Base-by-base conservation (phyloP, 2,329 filamentous ascomycete species). In the Pestalotiopsis fici region DNA sequence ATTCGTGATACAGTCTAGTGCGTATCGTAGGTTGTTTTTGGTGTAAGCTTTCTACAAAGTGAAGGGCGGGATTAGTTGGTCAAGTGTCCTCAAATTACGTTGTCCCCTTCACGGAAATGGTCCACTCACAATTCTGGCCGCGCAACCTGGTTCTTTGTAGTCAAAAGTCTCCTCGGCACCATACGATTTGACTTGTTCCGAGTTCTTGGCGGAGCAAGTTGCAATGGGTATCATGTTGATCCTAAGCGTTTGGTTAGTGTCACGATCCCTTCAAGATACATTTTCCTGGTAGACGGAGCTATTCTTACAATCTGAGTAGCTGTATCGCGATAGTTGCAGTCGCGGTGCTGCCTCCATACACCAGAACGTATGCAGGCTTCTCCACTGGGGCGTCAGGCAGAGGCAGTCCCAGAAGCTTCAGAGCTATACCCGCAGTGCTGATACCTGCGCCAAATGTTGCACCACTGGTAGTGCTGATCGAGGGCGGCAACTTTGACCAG, bases 141-240 rank as follows among this genome's bases (percentile, higher is more conserved):
- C 80, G 68, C 77, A 80, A 2, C 73, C 76, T 0, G 78, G 69
- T 0, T 71, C 74, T 54, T 73, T 70, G 70, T 87, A 84, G 73
- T 87, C 83, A 70, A 86, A 85, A 4, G 75, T 77, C 4, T 74
- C 72, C 4, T 77, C 78, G 1, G 85, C 85, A 1, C 86, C 85
- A 37, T 76, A 79, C 0, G 66, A 66, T 43, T 77, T 75, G n/a
- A 80, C 81, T 1, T 84, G 76, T 2, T 78, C 78, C 63, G 78
- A 79, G 69, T 84, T 86, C 39, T 68, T 65, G 0, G 81, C 77
- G 0, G 83, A 84, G 69, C 81, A 83, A 1, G 83, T 85, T 0
- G 82, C 76, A n/a, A 86, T 79, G 3, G 81, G 78, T n/a, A n/a
- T n/a, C n/a, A n/a, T n/a, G n/a, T n/a, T n/a, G n/a, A n/a, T n/a